Evolutionary conservation across 108 stramenopile species (phyloP).

Genomic region (Schizochytrium sp.): DNA sequence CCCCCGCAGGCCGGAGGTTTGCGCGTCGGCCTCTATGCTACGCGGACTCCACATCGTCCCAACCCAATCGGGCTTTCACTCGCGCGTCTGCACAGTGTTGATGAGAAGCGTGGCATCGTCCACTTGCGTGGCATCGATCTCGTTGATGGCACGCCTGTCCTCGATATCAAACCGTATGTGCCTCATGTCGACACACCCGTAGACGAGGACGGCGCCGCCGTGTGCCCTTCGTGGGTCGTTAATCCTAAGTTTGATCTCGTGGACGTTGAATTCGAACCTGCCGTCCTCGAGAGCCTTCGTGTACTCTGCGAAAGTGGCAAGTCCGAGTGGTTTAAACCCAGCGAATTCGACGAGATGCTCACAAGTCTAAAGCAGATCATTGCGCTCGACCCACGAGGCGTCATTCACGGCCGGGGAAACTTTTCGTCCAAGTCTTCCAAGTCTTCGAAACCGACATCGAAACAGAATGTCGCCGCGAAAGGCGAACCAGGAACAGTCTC

Average conservation of each 20-base stretch:
- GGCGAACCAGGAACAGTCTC: neutral
- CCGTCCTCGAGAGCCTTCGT: neutral
- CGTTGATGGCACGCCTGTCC: conserved; percentile 83
- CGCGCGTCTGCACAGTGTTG: conserved; percentile 63
- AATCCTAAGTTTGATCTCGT: neutral
- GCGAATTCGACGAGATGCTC: neutral
- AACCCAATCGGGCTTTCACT: conserved; percentile 82
- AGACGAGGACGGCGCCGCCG: neutral
- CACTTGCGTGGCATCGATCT: conserved; percentile 73
- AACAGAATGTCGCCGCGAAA: neutral
- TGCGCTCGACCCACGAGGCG: neutral
- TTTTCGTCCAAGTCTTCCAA: neutral
- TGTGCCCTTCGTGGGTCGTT: neutral
- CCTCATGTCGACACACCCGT: conserved; percentile 63
- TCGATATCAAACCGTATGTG: conserved; percentile 85
- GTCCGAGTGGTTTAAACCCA: neutral
- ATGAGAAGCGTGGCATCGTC: conserved; percentile 40
- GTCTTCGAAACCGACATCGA: neutral
- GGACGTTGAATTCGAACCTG: neutral
- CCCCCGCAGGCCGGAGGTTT: conserved; percentile 52
- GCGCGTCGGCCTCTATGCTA: conserved; percentile 77
- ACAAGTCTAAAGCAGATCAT: neutral
- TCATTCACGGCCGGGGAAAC: conserved; percentile 4
- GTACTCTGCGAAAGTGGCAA: neutral
- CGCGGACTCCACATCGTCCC: conserved; percentile 89